These are phyloP conservation scores for Aspergillus tamarii DNA, from an alignment of 2,329 filamentous ascomycete species.

Conservation along the genomic window DNA sequence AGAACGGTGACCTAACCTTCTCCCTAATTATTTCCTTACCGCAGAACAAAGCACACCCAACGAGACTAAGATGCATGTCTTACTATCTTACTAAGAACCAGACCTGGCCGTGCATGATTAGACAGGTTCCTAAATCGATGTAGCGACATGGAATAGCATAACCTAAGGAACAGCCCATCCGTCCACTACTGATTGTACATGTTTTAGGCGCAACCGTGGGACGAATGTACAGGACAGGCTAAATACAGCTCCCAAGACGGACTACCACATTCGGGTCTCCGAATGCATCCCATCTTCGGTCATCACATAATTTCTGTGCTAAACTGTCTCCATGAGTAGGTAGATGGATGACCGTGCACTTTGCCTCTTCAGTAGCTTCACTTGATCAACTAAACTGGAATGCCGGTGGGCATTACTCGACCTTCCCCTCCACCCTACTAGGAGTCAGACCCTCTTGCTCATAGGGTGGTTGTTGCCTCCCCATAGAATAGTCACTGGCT, in stretches of 20 bases:
- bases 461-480: background rate
- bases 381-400: background rate
- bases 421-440: too few species aligned
- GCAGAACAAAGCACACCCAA: background rate
- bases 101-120: slow-evolving; percentile 2
- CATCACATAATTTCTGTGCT: background rate
- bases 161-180: slow-evolving; percentile 2
- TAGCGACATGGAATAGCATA: background rate
- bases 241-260: slow-evolving; percentile 5
- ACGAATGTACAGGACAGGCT: background rate
- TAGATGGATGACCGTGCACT: background rate
- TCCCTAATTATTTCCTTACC: background rate
- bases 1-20: background rate
- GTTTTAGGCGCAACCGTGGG: slow-evolving; percentile 12
- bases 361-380: background rate
- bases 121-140: background rate
- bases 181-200: slow-evolving; percentile 18
- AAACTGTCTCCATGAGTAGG: too few species aligned
- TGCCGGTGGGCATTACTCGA: background rate
- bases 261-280: slow-evolving; percentile 6
- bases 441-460: background rate
- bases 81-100: slow-evolving; percentile 13
- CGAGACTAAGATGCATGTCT: slow-evolving; percentile 14
- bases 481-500: background rate
- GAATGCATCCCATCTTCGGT: background rate